Base-by-base conservation (phyloP, 305 asterid genomes). In the Andrographis paniculata region DNA sequence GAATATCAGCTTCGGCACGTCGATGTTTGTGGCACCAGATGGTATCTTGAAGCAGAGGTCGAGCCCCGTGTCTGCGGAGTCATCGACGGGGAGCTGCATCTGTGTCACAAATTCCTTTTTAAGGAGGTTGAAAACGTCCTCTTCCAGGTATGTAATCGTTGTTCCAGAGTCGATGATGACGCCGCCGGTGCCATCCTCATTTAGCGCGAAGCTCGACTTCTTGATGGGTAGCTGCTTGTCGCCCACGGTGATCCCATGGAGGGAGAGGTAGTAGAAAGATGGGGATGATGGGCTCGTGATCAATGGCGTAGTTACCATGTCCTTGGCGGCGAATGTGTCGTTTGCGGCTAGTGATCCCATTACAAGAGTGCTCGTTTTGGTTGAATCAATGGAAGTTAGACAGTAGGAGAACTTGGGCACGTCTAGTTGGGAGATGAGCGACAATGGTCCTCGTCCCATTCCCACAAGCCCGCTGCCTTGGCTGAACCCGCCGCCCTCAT, bases 121-220 rank as follows among this genome's bases (percentile, higher is more conserved):
- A 9, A 87, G 61, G 1, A 64, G 17, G 24, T 52, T 66, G 45
- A 73, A 83, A 4, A 80, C 80, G 8, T 50, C 59, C 50, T 62
- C 30, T 55, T 78, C 78, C 0, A 87, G 31, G 42, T 80, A 83
- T 0, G 94, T 80, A n/a, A 87, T 70, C 1, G 96, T 87, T 0
- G 96, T 87, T 20, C 96, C 96, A 4, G 94, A 87, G 52, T 87
- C 96, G 14, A 87, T 78, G 19, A 87, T 83, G 71, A 80, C 35
- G n/a, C 96, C 94, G 0, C 96, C 94, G 7, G 55, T 65, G 14
- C 96, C 96, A 31, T 87, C 94, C 0, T 46, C 38, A 1, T 65
- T 69, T 57, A 83, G 66, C 27, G 55, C 57, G 45, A 87, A 80
- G 0, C 75, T 48, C 1, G 83, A 64, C 24, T 64, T 51, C 24